Conservation (phyloP, 164 flowering plant species). For the Malania oleifera region DNA sequence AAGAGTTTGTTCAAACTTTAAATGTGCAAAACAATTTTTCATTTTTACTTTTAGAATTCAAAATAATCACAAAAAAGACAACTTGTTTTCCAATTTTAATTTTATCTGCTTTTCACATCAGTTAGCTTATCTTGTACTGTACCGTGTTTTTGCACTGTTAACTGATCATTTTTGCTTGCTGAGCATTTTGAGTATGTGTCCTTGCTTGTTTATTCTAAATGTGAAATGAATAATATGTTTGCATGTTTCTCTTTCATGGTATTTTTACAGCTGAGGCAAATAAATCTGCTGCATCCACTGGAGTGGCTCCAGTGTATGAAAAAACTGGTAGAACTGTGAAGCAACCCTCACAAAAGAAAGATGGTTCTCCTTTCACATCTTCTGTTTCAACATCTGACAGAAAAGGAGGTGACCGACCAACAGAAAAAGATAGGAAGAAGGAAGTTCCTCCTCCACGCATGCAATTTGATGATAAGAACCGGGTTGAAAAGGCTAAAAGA, state of each 20-base stretch:
- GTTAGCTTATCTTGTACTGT: no score
- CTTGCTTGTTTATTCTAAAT: no score
- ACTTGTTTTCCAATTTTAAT: no score
- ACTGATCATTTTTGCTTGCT: no score
- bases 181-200: no score
- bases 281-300: neutral
- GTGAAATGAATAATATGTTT: neutral
- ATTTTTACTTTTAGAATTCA: no score
- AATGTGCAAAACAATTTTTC: no score
- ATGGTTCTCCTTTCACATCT: slow-evolving; percentile 19
- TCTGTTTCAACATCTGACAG: slow-evolving; percentile 34
- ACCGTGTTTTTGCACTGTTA: no score
- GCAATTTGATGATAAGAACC: slow-evolving; percentile 45
- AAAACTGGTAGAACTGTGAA: slow-evolving; percentile 5
- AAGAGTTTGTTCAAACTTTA: no score
- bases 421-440: slow-evolving; percentile 81
- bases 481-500: slow-evolving; percentile 88
- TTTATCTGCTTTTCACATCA: no score
- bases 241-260: neutral
- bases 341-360: slow-evolving; percentile 24
- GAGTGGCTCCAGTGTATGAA: neutral
- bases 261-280: slow-evolving; percentile 22
- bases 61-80: no score
- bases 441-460: slow-evolving; percentile 36
- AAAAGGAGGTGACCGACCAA: slow-evolving; percentile 58